Conservation (phyloP, 2,329 filamentous ascomycete species). For the Pyricularia sp. region DNA sequence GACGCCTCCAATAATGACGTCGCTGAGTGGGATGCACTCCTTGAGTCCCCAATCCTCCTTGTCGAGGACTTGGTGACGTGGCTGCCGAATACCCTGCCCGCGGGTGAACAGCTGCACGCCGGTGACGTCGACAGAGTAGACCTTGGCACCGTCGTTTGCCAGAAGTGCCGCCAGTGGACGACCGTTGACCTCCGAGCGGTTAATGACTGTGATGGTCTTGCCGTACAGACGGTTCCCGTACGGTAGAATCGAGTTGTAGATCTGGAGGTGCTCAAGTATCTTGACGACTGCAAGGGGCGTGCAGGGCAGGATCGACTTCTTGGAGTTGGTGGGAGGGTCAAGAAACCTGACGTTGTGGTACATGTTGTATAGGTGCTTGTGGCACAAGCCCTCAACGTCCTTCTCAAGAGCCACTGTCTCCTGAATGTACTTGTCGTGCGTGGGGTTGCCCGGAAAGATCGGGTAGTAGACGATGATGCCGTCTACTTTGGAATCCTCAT, state of each 20-base stretch:
- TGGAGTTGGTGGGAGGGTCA: constrained; percentile 60
- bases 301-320: constrained; percentile 90
- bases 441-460: constrained; percentile 69
- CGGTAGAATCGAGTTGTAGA: constrained; percentile 90
- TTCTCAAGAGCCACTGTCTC: constrained; percentile 83
- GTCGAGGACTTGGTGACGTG: constrained; percentile 75
- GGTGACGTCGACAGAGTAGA: constrained; percentile 88
- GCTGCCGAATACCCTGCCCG: constrained; percentile 73
- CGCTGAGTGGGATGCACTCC: constrained; percentile 73
- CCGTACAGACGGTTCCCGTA: constrained; percentile 89
- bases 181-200: constrained; percentile 90
- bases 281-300: constrained; percentile 94
- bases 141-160: constrained; percentile 88
- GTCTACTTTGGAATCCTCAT: constrained; percentile 63
- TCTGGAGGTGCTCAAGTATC: constrained; percentile 87
- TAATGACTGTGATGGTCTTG: constrained; percentile 90
- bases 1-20: constrained; percentile 90
- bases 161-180: constrained; percentile 82
- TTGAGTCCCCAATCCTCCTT: constrained; percentile 68
- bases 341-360: constrained; percentile 96
- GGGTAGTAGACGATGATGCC: constrained; percentile 98
- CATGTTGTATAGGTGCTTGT: constrained; percentile 97
- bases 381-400: constrained; percentile 89
- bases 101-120: constrained; percentile 87
- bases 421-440: constrained; percentile 89